Base-by-base conservation (phyloP, 768 basidiomycete species). In the Suillus bovinus region DNA sequence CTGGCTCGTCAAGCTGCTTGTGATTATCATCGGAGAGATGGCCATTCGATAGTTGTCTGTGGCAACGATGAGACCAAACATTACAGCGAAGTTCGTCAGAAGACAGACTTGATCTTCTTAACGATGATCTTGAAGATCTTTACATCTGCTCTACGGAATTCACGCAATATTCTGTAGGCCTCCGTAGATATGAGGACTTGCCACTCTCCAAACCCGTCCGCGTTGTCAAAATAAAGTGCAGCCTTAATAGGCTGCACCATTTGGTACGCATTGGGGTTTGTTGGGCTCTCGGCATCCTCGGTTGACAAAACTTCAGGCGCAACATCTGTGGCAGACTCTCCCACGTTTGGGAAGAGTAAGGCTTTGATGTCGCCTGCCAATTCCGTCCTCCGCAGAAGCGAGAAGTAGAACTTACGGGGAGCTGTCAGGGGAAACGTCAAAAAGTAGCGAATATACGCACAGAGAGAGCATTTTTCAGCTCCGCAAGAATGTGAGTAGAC, bases 21-120 rank as follows among this genome's bases (percentile, higher is more conserved):
- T 90, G 86, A 64, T 90, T 90, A 61, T 87, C 84, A 13, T 79
- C 77, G 1, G 89, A 89, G 66, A 91, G 90, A 61, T 85, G 82
- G 0, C 89, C 89, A 4, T 82, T 80, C 0, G 89, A 91, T 13
- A 91, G 78, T 63, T 90, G 86, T 68, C 89, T 90, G 50, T 34
- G 31, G 36, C 5, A 8, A 36, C 3, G 5, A 39, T 62, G 47
- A 63, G 39, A 34, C 53, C n/a, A n/a, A n/a, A n/a, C 5, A 56
- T 20, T 36, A 11, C 39, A n/a, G 38, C 10, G 3, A 31, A 55
- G 33, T 24, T 10, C 7, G 5, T 42, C 22, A 27, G 59, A 59
- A 41, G 36, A 68, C 80, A 27, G 55, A 87, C 90, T 79, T 84
- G 69, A 91, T 88, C 70, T 90, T 91, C 74, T 87, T 89, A 42